Base-by-base conservation (phyloP, 163 green algal genomes). In the Scenedesmus sp. region DNA sequence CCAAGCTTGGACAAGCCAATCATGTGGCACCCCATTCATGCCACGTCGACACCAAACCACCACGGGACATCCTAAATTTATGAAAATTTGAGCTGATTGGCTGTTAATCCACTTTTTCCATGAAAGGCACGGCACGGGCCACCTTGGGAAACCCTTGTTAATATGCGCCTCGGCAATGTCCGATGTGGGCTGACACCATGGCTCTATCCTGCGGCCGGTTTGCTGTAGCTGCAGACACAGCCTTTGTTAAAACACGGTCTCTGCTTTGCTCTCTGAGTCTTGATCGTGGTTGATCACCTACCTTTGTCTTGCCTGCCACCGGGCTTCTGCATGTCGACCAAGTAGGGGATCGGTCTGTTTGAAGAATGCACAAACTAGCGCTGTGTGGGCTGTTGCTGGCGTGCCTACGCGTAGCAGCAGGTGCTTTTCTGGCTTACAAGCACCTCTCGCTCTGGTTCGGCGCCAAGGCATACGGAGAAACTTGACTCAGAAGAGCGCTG, bases 1-100 rank as follows among this genome's bases (percentile, higher is more conserved):
- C n/a, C 49, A 56, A 37, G 40, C 65, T 76, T 76, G 65, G 65
- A 76, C 65, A 76, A 76, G 65, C 65, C 65, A 76, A 76, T 76
- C 30, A 37, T 40, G 30, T 40, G 65, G 26, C 30, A 37, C 6
- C 65, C 65, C 9, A 20, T 18, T 1, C 30, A 7, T 76, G 65
- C 15, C 5, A 30, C 40, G 30, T 1, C 3, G 40, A 30, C 22
- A 10, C 7, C 65, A 76, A 7, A 33, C 13, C 22, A 33, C 4
- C 24, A 72, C 33, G 2, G 2, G 30, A 13, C 65, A 40, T 72
- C 59, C 59, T 56, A 56, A 20, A 56, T 56, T 13, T 20, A 20
- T 12, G 49, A 56, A 56, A 56, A 13, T 56, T 56, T 56, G 49
- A 56, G 15, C 15, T 12, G 49, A 12, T 56, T 56, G 49, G 49